These are phyloP conservation scores for Mycena olivaceomarginata DNA, from an alignment of 768 basidiomycete genomes.

Conservation along the genomic window DNA sequence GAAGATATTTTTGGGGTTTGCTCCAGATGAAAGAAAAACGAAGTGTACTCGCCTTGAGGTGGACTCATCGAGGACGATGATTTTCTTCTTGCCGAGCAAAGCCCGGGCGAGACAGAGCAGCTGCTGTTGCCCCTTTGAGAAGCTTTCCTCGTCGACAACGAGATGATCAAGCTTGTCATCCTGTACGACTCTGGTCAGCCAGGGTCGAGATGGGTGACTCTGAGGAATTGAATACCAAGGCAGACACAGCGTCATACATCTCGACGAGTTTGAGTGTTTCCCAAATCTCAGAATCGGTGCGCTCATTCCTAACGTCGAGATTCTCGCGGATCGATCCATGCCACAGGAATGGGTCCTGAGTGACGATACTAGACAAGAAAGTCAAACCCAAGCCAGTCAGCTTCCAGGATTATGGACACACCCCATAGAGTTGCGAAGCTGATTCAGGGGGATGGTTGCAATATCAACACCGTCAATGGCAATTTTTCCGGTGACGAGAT, in stretches of 20 bases:
- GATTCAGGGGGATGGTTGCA: constrained; percentile 25
- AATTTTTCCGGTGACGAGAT: constrained; percentile 38
- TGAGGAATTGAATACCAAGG: constrained; percentile 15
- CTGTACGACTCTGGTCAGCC: background rate
- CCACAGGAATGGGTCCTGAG: constrained; percentile 42
- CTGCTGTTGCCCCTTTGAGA: constrained; percentile 38
- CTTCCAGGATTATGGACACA: background rate
- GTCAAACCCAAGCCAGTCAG: background rate
- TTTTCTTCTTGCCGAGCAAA: constrained; percentile 31
- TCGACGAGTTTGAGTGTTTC: constrained; percentile 36
- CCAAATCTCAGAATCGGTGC: constrained; percentile 39
- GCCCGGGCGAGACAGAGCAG: constrained; percentile 39
- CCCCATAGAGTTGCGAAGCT: constrained; percentile 38
- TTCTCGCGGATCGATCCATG: constrained; percentile 40
- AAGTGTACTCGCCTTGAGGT: constrained; percentile 30
- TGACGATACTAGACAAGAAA: constrained; percentile 29
- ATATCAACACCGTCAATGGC: constrained; percentile 36
- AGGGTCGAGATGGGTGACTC: background rate
- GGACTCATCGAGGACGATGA: constrained; percentile 38
- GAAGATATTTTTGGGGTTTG: background rate
- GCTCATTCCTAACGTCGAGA: constrained; percentile 24
- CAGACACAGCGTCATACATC: constrained; percentile 39
- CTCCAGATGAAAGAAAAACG: background rate
- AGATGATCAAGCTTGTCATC: constrained; percentile 39
- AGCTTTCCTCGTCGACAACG: constrained; percentile 38